Evolutionary conservation across 805 yeast species (phyloP).

Genomic region (Kazachstania martiniae): DNA sequence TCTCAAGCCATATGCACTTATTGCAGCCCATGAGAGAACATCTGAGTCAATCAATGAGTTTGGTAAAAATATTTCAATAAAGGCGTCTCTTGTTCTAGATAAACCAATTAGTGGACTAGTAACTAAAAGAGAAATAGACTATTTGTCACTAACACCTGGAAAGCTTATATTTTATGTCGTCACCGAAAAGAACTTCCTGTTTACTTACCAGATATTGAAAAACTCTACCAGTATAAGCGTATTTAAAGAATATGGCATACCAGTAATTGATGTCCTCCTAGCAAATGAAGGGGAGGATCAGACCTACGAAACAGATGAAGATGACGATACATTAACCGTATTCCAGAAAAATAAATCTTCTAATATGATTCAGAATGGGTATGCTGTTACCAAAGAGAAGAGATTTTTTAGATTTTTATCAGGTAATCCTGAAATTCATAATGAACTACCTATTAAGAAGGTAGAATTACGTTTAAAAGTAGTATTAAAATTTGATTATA

Average conservation of each 20-base stretch:
- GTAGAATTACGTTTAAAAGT: conserved; percentile 23
- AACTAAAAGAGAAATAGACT: conserved; percentile 6
- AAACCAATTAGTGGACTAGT: conserved; percentile 13
- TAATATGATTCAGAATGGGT: conserved; percentile 28
- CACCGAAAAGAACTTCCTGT: conserved; percentile 20
- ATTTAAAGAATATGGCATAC: conserved; percentile 25
- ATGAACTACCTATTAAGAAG: conserved; percentile 23
- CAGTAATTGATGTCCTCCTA: conserved; percentile 12
- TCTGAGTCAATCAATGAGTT: conserved; percentile 19
- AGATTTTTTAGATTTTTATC: conserved; percentile 20
- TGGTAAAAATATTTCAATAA: conserved; percentile 19
- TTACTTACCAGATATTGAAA: conserved; percentile 23
- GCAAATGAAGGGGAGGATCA: conserved; percentile 10
- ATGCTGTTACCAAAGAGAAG: conserved; percentile 21
- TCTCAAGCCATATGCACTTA: conserved; percentile 25
- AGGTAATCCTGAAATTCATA: conserved; percentile 11
- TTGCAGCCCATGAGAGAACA: conserved; percentile 24
- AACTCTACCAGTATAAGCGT: conserved; percentile 11
- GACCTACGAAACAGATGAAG: too few species aligned
- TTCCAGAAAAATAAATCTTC: conserved; percentile 21
- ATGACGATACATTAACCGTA: conserved; percentile 26
- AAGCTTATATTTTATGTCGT: conserved; percentile 21
- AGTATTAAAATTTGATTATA: conserved; percentile 25
- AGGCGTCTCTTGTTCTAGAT: conserved; percentile 9
- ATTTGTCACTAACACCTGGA: conserved; percentile 10